Evolutionary conservation across 73 alveolate species (phyloP).

Genomic region (Paramecium biaurelia): DNA sequence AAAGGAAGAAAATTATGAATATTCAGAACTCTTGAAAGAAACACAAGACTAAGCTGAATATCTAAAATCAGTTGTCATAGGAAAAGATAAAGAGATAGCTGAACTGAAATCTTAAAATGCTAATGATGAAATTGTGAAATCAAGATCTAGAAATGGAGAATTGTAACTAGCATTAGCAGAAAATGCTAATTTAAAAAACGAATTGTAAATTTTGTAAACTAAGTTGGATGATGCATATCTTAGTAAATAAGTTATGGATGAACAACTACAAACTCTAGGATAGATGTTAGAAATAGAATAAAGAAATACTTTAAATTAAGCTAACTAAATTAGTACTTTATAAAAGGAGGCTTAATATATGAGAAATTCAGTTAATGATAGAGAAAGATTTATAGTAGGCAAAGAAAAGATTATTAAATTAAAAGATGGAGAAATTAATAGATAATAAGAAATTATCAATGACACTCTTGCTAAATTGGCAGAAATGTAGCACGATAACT

Average conservation of each 20-base stretch:
- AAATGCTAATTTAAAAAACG: conserved; percentile 26
- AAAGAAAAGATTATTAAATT: conserved; percentile 22
- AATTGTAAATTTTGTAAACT: background rate
- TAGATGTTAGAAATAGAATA: conserved; percentile 31
- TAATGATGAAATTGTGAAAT: conserved; percentile 13
- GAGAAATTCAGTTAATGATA: conserved; percentile 21
- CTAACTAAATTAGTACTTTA: conserved; percentile 6
- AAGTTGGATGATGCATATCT: background rate
- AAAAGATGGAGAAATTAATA: conserved; percentile 5
- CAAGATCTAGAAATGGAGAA: conserved; percentile 1
- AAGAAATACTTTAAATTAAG: conserved; percentile 33
- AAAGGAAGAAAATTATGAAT: conserved; percentile 9
- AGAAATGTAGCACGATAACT: conserved; percentile 21
- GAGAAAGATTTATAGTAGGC: conserved; percentile 29
- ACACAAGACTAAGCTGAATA: conserved; percentile 36
- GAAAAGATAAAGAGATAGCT: conserved; percentile 4
- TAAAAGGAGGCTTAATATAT: conserved; percentile 32
- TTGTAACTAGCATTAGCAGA: conserved; percentile 23
- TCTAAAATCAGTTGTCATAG: background rate
- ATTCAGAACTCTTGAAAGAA: background rate
- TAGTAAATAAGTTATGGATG: conserved; percentile 12
- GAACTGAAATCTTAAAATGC: background rate
- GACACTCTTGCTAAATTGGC: conserved; percentile 1
- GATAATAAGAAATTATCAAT: background rate
- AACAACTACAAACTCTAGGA: conserved; percentile 2